Evolutionary conservation across 1,284 basidiomycete species (phyloP), one percentile per base, ranked within the genome.

Genomic region (Apiotrichum sp.): DNA sequence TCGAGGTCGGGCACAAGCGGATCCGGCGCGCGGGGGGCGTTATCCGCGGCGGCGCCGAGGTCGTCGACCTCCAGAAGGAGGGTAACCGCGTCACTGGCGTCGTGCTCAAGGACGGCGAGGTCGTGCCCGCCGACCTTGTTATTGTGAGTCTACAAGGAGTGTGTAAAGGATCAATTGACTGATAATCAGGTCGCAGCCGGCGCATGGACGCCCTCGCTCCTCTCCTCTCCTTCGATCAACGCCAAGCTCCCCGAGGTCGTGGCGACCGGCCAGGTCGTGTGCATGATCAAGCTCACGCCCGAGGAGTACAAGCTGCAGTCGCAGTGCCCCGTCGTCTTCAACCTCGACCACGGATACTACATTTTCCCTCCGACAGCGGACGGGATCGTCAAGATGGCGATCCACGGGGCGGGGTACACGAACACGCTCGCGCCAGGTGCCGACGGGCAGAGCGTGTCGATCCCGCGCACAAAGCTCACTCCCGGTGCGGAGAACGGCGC

Each of bases 171-270:
- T 38, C 36, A 38, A 38, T 8, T 38, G 13, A 38, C 36, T 38
- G 36, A 38, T 13, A 8, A 8, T 13, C 36, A 38, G 36, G 36
- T 70, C 39, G 69, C 70, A 14, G 70, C 73, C n/a, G 74, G 74
- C 32, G 74, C 74, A 44, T 76, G 75, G 93, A 89, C 90, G 0
- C 82, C 86, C 2, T 86, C 87, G 0, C 75, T 86, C 1, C 89
- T 93, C 68, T 82, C 84, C 6, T 80, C 80, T 41, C 72, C 86
- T 13, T 62, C 66, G 3, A 62, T 75, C 51, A 53, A 57, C 13
- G 64, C 59, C 29, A 52, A 55, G 32, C 52, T 74, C 13, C 72
- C 74, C 4, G 56, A 59, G 1, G 62, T 75, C 39, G 60, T 68
- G 2, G 73, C 75, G 6, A 72, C 72, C 6, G 73, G 69, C 3